Conservation (phyloP, 305 asterid genomes). For the Stenogyne calaminthoides region DNA sequence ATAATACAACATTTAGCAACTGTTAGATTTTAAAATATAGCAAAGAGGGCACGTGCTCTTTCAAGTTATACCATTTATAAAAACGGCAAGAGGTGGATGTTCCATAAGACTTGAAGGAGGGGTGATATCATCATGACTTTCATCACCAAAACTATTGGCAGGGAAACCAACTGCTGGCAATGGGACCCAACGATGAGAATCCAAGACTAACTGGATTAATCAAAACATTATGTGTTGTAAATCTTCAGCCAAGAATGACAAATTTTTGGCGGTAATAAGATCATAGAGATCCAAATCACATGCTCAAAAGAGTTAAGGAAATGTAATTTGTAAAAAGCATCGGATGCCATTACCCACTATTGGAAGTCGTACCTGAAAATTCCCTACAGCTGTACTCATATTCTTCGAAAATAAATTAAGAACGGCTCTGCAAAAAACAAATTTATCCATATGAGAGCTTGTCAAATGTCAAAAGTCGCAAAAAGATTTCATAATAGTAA, state of each 20-base stretch:
- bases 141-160: conserved; percentile 63
- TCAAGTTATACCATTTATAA: conserved; percentile 61
- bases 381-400: conserved; percentile 80
- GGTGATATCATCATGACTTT: conserved; percentile 65
- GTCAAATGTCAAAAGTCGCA: conserved; percentile 28
- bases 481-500: neutral
- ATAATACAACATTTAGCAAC: neutral
- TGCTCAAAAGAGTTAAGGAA: conserved; percentile 19
- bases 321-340: neutral
- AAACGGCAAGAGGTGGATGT: conserved; percentile 92
- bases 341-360: neutral
- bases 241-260: conserved; percentile 25
- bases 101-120: conserved; percentile 91
- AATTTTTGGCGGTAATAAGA: conserved; percentile 1
- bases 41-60: conserved; percentile 4
- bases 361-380: conserved; percentile 66
- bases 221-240: conserved; percentile 29
- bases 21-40: neutral
- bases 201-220: conserved; percentile 67
- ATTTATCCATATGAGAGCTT: conserved; percentile 30
- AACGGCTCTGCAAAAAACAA: conserved; percentile 67
- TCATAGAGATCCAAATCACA: conserved; percentile 14
- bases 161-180: conserved; percentile 78
- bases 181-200: conserved; percentile 62
- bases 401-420: conserved; percentile 78